Conservation (phyloP, 2,329 filamentous ascomycete genomes). For the Calonectria ilicicola region DNA sequence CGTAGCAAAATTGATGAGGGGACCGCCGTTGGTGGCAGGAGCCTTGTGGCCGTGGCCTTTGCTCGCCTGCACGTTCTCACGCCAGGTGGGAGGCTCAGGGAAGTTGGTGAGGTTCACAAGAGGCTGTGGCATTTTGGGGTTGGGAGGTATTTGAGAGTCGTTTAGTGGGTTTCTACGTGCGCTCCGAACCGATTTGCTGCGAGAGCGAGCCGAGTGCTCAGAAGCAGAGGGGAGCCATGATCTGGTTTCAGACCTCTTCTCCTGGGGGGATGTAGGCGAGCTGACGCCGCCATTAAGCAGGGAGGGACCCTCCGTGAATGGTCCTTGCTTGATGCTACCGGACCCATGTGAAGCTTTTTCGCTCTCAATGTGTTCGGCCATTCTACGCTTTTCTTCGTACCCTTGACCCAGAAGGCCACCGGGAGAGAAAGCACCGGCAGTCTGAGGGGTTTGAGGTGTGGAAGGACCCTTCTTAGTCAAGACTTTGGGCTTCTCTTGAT, state of each 20-base stretch:
- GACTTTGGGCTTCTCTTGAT: conserved; percentile 16
- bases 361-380: conserved; percentile 42
- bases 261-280: conserved; percentile 33
- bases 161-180: conserved; percentile 35
- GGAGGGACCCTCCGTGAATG: conserved; percentile 69
- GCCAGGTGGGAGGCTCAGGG: conserved; percentile 71
- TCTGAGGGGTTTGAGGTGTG: conserved; percentile 27
- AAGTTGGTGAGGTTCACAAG: conserved; percentile 76
- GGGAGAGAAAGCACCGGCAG: conserved; percentile 59
- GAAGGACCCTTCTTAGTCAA: conserved; percentile 44
- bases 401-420: conserved; percentile 63
- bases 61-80: conserved; percentile 50
- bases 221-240: conserved; percentile 53
- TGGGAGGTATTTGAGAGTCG: not conserved
- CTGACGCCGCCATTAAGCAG: conserved; percentile 60
- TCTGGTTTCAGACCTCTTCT: conserved; percentile 44
- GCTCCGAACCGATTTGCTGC: conserved; percentile 41
- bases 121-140: conserved; percentile 62
- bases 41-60: conserved; percentile 62
- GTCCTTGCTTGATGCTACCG: conserved; percentile 37
- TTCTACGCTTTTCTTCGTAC: conserved; percentile 60
- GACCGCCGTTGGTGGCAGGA: conserved; percentile 51
- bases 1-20: conserved; percentile 61
- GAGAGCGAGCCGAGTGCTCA: conserved; percentile 52
- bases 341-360: conserved; percentile 43